Evolutionary conservation across 2,329 filamentous ascomycete genomes (phyloP), one percentile per base, ranked within the genome.

Genomic region (Cercospora berteroae): DNA sequence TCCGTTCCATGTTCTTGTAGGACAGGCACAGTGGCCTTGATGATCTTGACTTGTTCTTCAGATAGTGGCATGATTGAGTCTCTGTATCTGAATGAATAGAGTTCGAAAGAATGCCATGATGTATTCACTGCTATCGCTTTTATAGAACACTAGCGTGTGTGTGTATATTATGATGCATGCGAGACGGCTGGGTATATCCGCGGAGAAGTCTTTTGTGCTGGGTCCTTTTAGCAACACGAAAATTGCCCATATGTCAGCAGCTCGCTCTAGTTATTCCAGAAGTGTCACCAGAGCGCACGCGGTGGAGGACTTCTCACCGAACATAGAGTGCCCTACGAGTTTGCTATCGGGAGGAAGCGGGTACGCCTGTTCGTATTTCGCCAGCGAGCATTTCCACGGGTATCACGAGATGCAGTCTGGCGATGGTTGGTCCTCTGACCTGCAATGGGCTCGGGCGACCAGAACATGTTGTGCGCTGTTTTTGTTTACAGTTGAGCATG

Each of bases 21-120:
- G 36, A 89, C 84, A 2, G 90, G 90, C 67, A 91, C 86, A 5
- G 90, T 93, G 61, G 88, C 84, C 78, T 88, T 89, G 79, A 93
- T 88, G 74, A 90, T 84, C 61, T 84, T 80, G 66, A 86, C 83
- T 80, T 93, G 89, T 59, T 84, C 81, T 27, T 84, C 80, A 10
- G 89, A 88, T 67, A 92, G 81, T 66, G 85, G 56, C 77, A 79
- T 78, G 7, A 16, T 29, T 66, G 25, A n/a, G 39, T 5, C 33
- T 59, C 13, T 61, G 27, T 27, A 60, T 5, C 7, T 5, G 1
- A 2, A 18, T 2, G 4, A 10, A 4, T n/a, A 13, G 20, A 50
- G 52, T 57, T 31, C 16, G 62, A 52, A 29, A 16, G 39, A 18
- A 20, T n/a, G 20, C 25, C 31, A 57, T 59, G 31, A 64, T 48